Evolutionary conservation across 768 basidiomycete species (phyloP), one percentile per base, ranked within the genome.

Genomic region (Trametes elegans): DNA sequence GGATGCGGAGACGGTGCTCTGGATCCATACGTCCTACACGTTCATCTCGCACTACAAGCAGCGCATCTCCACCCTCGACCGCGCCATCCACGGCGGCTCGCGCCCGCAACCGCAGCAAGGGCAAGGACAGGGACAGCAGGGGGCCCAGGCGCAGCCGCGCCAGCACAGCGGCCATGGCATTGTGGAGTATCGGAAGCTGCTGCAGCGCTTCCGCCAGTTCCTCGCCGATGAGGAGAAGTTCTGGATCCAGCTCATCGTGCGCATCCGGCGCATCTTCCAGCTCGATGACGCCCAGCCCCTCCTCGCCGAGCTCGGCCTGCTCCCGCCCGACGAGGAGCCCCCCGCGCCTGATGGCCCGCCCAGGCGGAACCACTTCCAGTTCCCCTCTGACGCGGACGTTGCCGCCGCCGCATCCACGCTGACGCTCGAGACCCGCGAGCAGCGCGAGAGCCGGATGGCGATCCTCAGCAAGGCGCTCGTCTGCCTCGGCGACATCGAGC

Each of bases 21-120:
- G 93, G 93, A 90, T 93, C 83, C 88, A 92, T 66, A 95, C 93
- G 0, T 89, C 90, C 32, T 90, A 96, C 71, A 78, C 82, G 34
- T 83, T 93, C 72, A 96, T 96, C 59, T 74, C 87, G 14, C 76
- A 80, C 21, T 95, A 92, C 77, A 93, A 94, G 69, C 80, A 87
- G 58, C 82, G 78, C 42, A 81, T 95, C 64, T 71, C 82, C 36
- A 69, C 75, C 0, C 78, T 92, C 49, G 90, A 93, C 72, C 81
- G 77, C 35, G 70, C 73, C 14, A 69, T 80, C 32, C 78, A 79
- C 32, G 55, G 52, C 23, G 23, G 49, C 34, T 48, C 61, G 10
- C 59, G 70, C 62, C 74, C 70, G 31, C 69, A 69, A 58, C 74
- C 61, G 60, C 75, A 69, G 61, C 59, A 59, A n/a, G 28, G 50